Base-by-base conservation (phyloP, 177 flowering plant species). In the Telopea speciosissima region DNA sequence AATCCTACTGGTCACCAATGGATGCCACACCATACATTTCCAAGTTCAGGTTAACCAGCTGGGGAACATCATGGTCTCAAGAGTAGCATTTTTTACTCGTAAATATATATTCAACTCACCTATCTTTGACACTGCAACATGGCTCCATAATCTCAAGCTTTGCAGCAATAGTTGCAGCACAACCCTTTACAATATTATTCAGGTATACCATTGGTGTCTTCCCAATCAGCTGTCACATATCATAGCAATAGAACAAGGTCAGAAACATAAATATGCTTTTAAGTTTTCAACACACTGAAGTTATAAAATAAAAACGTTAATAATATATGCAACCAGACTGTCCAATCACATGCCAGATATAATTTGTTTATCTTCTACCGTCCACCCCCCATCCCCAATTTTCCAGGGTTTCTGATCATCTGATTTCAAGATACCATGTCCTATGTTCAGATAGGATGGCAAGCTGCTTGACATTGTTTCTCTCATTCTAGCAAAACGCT, bases 81-180 rank as follows among this genome's bases (percentile, higher is more conserved):
- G 8, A 16, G 54, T 16, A 58, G 7, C 61, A 58, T 19, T n/a
- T n/a, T n/a, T n/a, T 19, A 58, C 10, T 19, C 7, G 56, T 54
- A 33, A 31, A 65, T 10, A 52, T 13, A 14, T 8, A 59, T 58
- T 69, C 36, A 10, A 59, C 81, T 76, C 71, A 88, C 98, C 98
- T 90, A 79, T 93, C 98, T 80, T 93, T 93, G 67, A 93, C 95
- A 81, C 98, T 93, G 77, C 89, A 84, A 70, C 97, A 91, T 62
- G 98, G 98, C 80, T 91, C 96, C 98, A 93, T 93, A 64, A 85
- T 88, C 83, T 93, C 98, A 74, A 91, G 97, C 85, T 93, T 93
- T 63, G 93, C 98, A 75, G 93, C 96, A 71, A 93, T 83, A 70
- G 83, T 89, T 68, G 97, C 98, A 75, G 80, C 85, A 63, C 81